A percentile compares a stretch with the other conserved stretches of the same genome.
Conservation (phyloP, 352 stramenopile genomes). For the Phytophthora pini region DNA sequence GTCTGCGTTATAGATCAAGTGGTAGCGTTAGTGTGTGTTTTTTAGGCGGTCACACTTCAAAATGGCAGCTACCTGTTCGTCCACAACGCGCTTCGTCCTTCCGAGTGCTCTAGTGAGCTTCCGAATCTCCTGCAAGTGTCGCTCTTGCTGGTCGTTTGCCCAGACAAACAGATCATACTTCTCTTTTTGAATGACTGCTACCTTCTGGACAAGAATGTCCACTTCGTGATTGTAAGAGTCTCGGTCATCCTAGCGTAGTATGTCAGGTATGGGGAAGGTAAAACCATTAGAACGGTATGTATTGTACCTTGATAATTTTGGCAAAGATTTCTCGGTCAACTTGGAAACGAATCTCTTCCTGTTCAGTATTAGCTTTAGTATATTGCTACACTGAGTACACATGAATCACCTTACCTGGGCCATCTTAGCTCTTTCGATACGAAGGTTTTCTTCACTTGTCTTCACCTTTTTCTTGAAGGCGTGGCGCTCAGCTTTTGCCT, state of each 20-base stretch:
- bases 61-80: constrained; percentile 55
- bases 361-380: background rate
- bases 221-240: constrained; percentile 81
- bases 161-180: constrained; percentile 79
- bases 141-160: constrained; percentile 76
- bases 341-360: constrained; percentile 83
- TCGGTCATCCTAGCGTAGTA: constrained; percentile 57
- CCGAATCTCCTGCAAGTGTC: constrained; percentile 81
- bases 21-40: background rate
- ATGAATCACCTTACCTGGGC: constrained; percentile 52
- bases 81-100: constrained; percentile 61
- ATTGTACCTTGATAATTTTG: constrained; percentile 75
- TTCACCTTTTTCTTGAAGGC: constrained; percentile 87
- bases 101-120: constrained; percentile 77
- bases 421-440: constrained; percentile 65
- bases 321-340: constrained; percentile 87
- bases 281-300: background rate
- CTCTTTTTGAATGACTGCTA: constrained; percentile 70
- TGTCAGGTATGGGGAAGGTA: background rate
- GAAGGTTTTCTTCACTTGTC: constrained; percentile 62
- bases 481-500: constrained; percentile 81
- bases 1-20: constrained; percentile 27
- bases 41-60: background rate
- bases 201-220: constrained; percentile 69
- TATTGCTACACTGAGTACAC: no score